Evolutionary conservation across 208 protist species (phyloP), one percentile per base, ranked within the genome.

Genomic region (Trypanosoma conorhini): DNA sequence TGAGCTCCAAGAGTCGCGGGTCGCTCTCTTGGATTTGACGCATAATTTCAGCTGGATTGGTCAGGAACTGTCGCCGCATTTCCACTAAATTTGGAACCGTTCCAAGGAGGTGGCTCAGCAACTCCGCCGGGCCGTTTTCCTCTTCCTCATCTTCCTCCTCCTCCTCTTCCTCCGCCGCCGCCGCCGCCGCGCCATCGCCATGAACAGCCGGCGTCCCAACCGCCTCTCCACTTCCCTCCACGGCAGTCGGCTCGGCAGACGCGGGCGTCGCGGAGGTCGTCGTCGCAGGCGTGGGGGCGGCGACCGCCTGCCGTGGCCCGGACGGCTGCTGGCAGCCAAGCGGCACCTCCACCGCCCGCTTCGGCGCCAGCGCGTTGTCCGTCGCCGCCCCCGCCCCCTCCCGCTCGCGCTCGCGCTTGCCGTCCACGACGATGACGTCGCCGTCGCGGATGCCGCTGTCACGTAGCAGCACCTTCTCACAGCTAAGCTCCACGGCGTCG

Each of bases 1-100:
- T 94, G 59, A 94, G 85, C 56, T 91, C 83, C 57, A 93, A 89
- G 17, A 96, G 82, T 0, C 74, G 76, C 4, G 91, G 88, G 70
- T 96, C 83, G 24, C 87, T 63, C 24, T 72, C 65, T 69, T 85
- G 78, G 44, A 96, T 91, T 67, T 86, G 83, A 57, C 82, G 72
- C 86, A 94, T 87, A 13, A 94, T 66, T 17, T 61, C 81, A 38
- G 84, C 72, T 10, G 91, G 91, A 60, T 93, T 74, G 1, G 76
- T 65, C 5, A 96, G 73, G 65, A 96, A 96, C 52, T 86, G 75
- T 38, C 87, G 74, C n/a, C 87, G 86, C 74, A 96, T 85, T 28
- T 88, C 77, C n/a, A 85, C 69, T 28, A 96, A 65, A 70, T 96
- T 88, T 0, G 85, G 82, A 12, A 87, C 84, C 8, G 84, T 79